These are phyloP conservation scores for Kwoniella dendrophila DNA, from an alignment of 768 basidiomycete genomes.

Conservation along the genomic window DNA sequence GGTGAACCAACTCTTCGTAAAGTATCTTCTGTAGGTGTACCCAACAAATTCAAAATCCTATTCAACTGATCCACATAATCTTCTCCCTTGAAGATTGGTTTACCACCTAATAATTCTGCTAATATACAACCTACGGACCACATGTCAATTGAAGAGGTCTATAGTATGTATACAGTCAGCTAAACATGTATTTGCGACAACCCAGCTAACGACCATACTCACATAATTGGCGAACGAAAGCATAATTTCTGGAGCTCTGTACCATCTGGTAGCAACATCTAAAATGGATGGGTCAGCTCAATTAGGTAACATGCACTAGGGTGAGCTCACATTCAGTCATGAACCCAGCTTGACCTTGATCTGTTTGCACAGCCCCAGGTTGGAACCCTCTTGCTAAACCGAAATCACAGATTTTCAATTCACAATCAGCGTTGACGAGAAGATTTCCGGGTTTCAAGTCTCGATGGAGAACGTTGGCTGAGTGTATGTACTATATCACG, in stretches of 20 bases:
- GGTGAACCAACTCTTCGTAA: slow-evolving; percentile 94
- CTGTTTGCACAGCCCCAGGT: slow-evolving; percentile 67
- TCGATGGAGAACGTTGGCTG: slow-evolving; percentile 94
- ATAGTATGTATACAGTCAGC: neutral
- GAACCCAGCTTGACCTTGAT: slow-evolving; percentile 66
- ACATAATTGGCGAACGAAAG: slow-evolving; percentile 66
- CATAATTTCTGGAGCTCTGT: slow-evolving; percentile 99
- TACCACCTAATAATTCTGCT: slow-evolving; percentile 59
- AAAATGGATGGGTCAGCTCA: too few relatives aligned
- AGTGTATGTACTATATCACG: slow-evolving; percentile 74
- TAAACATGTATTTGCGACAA: too few relatives aligned
- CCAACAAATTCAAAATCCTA: slow-evolving; percentile 96
- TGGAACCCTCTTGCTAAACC: slow-evolving; percentile 93
- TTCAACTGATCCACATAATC: slow-evolving; percentile 96
- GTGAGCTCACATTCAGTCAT: slow-evolving; percentile 86
- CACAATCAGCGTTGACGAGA: slow-evolving; percentile 94
- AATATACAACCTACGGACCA: slow-evolving; percentile 61
- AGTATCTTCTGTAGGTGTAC: slow-evolving; percentile 95
- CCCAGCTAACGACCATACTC: too few relatives aligned
- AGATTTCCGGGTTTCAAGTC: slow-evolving; percentile 91
- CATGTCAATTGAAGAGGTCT: slow-evolving; percentile 55
- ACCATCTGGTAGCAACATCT: slow-evolving; percentile 92
- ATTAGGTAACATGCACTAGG: neutral
- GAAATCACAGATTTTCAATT: slow-evolving; percentile 85
- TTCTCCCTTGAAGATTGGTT: slow-evolving; percentile 58